Evolutionary conservation across 768 basidiomycete genomes (phyloP), one percentile per base, ranked within the genome.

Genomic region (Phlebiopsis gigantea): DNA sequence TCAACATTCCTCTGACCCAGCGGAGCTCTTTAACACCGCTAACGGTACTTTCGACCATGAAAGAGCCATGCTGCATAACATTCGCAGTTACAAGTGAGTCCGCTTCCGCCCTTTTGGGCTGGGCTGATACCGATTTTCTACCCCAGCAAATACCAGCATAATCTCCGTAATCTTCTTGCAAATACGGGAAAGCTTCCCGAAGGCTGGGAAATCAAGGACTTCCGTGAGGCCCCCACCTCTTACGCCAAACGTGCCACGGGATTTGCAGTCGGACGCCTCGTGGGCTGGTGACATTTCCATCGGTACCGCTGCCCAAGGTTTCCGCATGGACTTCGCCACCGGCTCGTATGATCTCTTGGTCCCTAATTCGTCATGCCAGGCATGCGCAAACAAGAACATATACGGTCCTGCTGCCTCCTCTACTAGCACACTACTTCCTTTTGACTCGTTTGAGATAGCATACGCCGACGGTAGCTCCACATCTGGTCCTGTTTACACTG

Each of bases 231-330:
- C 19, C 67, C 65, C 22, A 57, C 59, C 34, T 42, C 58, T 28
- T 12, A 65, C 41, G 58, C 59, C 47, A 55, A 61, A 29, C 57
- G 59, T 24, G 54, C 29, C 25, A 42, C 62, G 53, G 54, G 50
- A 26, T 59, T 56, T 6, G 72, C 61, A 73, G 14, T 72, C 67
- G 4, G 72, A 73, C 59, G 68, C 72, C 54, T 57, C 75, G 52
- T 77, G 77, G 76, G 68, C 72, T 7, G 76, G 76, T 25, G 59
- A 62, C 24, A 69, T 77, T 55, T 62, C 68, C 17, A 58, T 61
- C 58, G 63, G 63, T 19, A 46, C 45, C 17, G 75, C 62, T 1
- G 19, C 9, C 17, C 45, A 46, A 19, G 8, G 8, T n/a, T 46
- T 46, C 19, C 8, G 9, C 45, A 19, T 46, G 9, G 9, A 46